Percentiles rank a stretch among this genome's conserved stretches.
Conservation (phyloP, 2,329 filamentous ascomycete species). For the Coniosporium tulheliwenetii region DNA sequence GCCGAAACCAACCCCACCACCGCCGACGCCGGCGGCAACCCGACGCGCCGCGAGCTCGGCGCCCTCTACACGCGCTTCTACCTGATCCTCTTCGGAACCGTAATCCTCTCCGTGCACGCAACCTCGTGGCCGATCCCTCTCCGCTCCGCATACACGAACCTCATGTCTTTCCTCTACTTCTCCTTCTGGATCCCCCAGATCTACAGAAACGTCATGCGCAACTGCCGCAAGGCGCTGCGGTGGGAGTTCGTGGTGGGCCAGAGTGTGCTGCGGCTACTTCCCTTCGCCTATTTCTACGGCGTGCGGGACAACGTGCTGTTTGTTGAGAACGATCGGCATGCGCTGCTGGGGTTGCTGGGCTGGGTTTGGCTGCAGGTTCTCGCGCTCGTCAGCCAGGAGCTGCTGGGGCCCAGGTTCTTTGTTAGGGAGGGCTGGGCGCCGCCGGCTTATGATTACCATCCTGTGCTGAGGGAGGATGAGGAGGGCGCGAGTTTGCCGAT, state of each 20-base stretch:
- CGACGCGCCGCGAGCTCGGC: conserved; percentile 33
- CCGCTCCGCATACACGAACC: conserved; percentile 41
- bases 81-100: conserved; percentile 38
- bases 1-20: conserved; percentile 14
- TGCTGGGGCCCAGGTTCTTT: conserved; percentile 79
- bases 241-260: conserved; percentile 87
- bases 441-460: conserved; percentile 86
- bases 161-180: conserved; percentile 58
- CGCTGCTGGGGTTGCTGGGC: conserved; percentile 47
- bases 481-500: conserved; percentile 63
- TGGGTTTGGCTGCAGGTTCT: conserved; percentile 86
- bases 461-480: conserved; percentile 72
- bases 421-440: conserved; percentile 53
- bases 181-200: conserved; percentile 92
- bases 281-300: conserved; percentile 75
- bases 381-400: conserved; percentile 63
- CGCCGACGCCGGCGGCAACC: conserved; percentile 11
- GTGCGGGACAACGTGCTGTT: conserved; percentile 69
- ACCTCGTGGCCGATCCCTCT: conserved; percentile 38
- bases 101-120: conserved; percentile 45
- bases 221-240: conserved; percentile 77
- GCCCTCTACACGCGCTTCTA: conserved; percentile 48
- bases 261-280: conserved; percentile 60
- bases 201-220: conserved; percentile 73
- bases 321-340: conserved; percentile 48